Conservation (phyloP, 495 filamentous ascomycete genomes). For the Patellaria atrata region DNA sequence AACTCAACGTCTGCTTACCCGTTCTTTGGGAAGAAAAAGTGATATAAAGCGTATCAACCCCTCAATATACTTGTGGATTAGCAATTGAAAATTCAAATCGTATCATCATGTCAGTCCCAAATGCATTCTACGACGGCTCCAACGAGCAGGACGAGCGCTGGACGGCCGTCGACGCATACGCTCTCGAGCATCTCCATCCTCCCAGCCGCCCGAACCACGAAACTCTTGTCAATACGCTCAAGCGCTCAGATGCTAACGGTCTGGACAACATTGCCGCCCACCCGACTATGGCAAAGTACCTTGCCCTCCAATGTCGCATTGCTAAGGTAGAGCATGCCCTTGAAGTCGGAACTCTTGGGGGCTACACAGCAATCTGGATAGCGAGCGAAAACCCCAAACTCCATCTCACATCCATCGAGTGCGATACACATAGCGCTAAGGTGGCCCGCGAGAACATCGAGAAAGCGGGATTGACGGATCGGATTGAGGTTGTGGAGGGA, state of each 20-base stretch:
- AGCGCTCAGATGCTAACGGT: background rate
- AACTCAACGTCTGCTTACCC: too few species aligned
- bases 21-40: too few species aligned
- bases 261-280: background rate
- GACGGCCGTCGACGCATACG: conserved; percentile 17
- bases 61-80: too few species aligned
- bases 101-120: too few species aligned
- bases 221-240: background rate
- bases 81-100: too few species aligned
- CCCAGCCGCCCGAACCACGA: background rate
- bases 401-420: conserved; percentile 7
- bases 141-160: conserved; percentile 7
- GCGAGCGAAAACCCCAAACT: background rate
- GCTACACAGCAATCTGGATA: background rate
- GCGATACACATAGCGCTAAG: conserved; percentile 16
- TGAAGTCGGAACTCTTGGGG: conserved; percentile 1
- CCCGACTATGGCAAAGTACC: background rate
- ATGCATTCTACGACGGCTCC: too few species aligned
- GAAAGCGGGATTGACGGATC: conserved; percentile 21
- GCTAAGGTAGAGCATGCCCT: background rate
- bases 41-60: too few species aligned
- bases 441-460: conserved; percentile 21
- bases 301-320: background rate
- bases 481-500: conserved; percentile 23
- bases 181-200: conserved; percentile 16